phyloP scores from a whole-genome alignment of 306 rosid genomes.

The Alnus glutinosa region DNA sequence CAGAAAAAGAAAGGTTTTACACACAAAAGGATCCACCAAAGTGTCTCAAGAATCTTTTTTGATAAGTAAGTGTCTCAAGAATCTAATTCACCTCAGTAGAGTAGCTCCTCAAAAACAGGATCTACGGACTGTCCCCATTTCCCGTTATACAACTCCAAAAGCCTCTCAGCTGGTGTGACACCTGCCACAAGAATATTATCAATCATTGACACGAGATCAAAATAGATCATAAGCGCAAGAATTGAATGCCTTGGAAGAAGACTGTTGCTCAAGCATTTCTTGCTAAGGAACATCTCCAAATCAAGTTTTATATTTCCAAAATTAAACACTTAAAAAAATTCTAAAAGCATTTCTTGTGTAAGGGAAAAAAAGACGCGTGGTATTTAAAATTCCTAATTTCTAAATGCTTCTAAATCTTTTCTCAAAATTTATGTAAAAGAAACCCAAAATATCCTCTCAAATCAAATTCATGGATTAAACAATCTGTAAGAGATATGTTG shows the following conservation, averaged over 20 bases:
- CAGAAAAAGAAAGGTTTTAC: constrained; percentile 12
- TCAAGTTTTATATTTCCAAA: neutral
- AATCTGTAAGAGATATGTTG: neutral
- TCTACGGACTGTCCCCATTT: constrained; percentile 85
- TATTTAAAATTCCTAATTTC: neutral
- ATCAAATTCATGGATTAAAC: neutral
- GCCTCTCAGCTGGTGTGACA: constrained; percentile 87
- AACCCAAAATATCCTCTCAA: neutral
- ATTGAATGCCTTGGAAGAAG: constrained; percentile 3
- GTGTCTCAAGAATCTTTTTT: constrained; percentile 17
- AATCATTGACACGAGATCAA: constrained; percentile 1
- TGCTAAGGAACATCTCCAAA: neutral
- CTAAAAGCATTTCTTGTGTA: neutral
- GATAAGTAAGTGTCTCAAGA: constrained; percentile 17
- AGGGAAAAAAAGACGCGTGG: neutral
- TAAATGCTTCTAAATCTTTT: neutral
- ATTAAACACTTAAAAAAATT: neutral
- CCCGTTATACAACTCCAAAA: constrained; percentile 74
- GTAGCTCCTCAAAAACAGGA: constrained; percentile 88
- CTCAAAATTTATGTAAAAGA: neutral
- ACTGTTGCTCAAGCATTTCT: neutral
- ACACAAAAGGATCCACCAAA: constrained; percentile 34
- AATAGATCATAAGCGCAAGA: neutral
- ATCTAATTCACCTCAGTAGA: constrained; percentile 58
- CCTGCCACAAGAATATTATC: constrained; percentile 48